Evolutionary conservation across 1,284 basidiomycete genomes (phyloP).

Genomic region (Bjerkandera adusta): DNA sequence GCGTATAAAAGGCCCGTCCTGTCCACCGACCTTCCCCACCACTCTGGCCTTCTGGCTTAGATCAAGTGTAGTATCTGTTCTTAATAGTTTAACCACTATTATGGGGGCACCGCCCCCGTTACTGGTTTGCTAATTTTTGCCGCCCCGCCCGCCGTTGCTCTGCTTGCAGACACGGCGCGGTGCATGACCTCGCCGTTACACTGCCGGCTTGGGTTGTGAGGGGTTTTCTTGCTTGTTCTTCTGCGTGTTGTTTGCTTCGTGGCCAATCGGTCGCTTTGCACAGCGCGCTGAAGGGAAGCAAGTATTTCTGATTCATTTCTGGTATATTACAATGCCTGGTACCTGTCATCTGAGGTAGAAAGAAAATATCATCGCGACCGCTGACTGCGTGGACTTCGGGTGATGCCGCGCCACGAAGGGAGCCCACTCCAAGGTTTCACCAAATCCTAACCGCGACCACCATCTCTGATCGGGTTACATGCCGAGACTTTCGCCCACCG

Average conservation of each 20-base stretch:
- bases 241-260: slow-evolving; percentile 6
- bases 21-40: slow-evolving; percentile 39
- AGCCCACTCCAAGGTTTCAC: too few species aligned
- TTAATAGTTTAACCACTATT: slow-evolving; percentile 81
- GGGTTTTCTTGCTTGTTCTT: slow-evolving; percentile 10
- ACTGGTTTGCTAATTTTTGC: slow-evolving; percentile 13
- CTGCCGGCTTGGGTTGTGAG: slow-evolving; percentile 13
- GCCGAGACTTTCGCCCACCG: too few species aligned
- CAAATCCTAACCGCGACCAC: too few species aligned
- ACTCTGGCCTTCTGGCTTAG: slow-evolving; percentile 95
- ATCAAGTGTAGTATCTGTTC: slow-evolving; percentile 96
- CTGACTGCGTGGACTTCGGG: too few species aligned
- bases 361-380: too few species aligned
- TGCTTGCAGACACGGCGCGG: slow-evolving; percentile 10
- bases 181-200: slow-evolving; percentile 14
- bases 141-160: slow-evolving; percentile 9
- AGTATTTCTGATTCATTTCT: too few species aligned
- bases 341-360: too few species aligned
- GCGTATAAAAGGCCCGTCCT: slow-evolving; percentile 9
- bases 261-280: slow-evolving; percentile 5
- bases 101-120: slow-evolving; percentile 29
- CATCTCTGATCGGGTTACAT: too few species aligned
- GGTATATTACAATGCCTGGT: too few species aligned
- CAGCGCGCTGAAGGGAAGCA: slow-evolving; percentile 4
- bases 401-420: too few species aligned